A percentile compares a stretch with the other conserved stretches of the same genome.
Evolutionary conservation across 345 rosid genomes (phyloP).

Genomic region (Draba incana): DNA sequence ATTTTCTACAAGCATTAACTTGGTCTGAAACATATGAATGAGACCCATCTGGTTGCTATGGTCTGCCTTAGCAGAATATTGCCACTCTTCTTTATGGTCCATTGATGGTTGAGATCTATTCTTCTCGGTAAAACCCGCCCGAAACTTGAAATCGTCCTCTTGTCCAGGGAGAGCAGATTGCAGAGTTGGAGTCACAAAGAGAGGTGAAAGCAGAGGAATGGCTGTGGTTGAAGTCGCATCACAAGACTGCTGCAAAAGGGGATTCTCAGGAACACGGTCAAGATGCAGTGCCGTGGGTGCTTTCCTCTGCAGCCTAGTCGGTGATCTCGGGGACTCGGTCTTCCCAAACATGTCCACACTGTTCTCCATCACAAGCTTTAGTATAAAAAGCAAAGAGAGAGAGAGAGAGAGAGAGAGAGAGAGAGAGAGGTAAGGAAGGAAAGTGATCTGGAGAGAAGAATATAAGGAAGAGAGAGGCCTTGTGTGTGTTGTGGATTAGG

Average conservation of each 20-base stretch:
- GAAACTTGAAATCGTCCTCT: conserved; percentile 40
- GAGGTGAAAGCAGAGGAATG: conserved; percentile 67
- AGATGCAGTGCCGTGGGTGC: conserved; percentile 56
- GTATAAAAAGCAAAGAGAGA: background rate
- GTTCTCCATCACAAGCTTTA: conserved; percentile 35
- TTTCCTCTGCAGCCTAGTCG: conserved; percentile 64
- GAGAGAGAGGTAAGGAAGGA: background rate
- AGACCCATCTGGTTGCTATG: conserved; percentile 43
- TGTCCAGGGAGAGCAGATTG: conserved; percentile 7
- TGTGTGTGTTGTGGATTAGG: conserved; percentile 18
- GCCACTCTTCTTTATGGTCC: conserved; percentile 31
- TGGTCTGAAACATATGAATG: conserved; percentile 46
- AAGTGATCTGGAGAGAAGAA: conserved; percentile 22
- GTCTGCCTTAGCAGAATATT: conserved; percentile 34
- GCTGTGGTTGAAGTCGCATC: conserved; percentile 24
- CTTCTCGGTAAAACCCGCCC: conserved; percentile 12
- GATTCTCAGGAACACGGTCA: conserved; percentile 13
- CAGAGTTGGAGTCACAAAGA: conserved; percentile 41
- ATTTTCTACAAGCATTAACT: conserved; percentile 52
- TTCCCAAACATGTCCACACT: conserved; percentile 37
- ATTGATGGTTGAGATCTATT: conserved; percentile 20
- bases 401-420: background rate
- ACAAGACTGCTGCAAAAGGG: conserved; percentile 26
- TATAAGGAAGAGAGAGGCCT: conserved; percentile 21
- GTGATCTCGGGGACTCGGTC: conserved; percentile 42